A percentile compares a stretch with the other conserved stretches of the same genome.
These are phyloP conservation scores for Penicillium sp. DNA, from an alignment of 2,329 filamentous ascomycete species.

Conservation along the genomic window DNA sequence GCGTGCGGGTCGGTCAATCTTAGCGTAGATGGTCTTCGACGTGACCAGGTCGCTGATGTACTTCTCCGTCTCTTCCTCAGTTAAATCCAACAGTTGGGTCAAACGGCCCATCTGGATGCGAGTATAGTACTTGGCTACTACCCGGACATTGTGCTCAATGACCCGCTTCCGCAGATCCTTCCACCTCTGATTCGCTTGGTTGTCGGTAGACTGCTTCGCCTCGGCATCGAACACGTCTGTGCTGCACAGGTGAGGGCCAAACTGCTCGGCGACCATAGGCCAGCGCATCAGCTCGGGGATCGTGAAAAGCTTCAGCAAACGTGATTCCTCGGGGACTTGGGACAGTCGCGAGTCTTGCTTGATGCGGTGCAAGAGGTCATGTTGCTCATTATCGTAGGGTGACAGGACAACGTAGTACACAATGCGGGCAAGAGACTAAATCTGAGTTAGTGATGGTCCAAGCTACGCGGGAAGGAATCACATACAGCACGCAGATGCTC, in stretches of 20 bases:
- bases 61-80: constrained; percentile 95
- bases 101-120: constrained; percentile 89
- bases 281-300: constrained; percentile 96
- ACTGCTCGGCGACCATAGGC: constrained; percentile 86
- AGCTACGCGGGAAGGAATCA: constrained; percentile 9
- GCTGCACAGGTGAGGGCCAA: constrained; percentile 78
- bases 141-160: constrained; percentile 97
- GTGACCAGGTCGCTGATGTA: constrained; percentile 97
- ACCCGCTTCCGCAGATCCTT: constrained; percentile 94
- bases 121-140: constrained; percentile 98
- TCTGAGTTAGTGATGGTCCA: constrained; percentile 2
- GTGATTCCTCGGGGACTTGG: constrained; percentile 72
- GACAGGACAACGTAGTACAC: constrained; percentile 97
- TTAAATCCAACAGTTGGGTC: constrained; percentile 84
- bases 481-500: constrained; percentile 79
- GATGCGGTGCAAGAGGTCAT: constrained; percentile 91
- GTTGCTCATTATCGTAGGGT: constrained; percentile 97
- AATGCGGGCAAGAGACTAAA: constrained; percentile 81
- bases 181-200: constrained; percentile 83
- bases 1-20: constrained; percentile 89
- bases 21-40: constrained; percentile 95
- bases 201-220: constrained; percentile 62
- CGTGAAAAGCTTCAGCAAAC: constrained; percentile 90
- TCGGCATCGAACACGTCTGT: constrained; percentile 82
- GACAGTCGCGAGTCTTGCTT: constrained; percentile 77